phyloP scores from a whole-genome alignment of 306 rosid species.

The Albizia julibrissin region DNA sequence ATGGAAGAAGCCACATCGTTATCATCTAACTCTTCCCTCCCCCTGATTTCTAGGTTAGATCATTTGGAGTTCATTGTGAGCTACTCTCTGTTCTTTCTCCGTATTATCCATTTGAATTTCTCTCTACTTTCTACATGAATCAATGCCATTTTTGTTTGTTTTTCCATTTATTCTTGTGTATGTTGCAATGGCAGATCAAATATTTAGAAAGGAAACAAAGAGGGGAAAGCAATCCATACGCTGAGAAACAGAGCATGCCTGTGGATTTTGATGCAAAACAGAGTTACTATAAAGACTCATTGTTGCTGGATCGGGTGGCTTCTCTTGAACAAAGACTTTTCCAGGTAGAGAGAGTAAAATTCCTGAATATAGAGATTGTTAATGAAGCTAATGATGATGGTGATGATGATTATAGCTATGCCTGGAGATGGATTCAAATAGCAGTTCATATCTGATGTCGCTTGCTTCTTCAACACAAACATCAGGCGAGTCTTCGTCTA shows the following conservation, averaged over 20 bases:
- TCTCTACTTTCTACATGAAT: background rate
- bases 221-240: background rate
- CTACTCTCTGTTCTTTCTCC: background rate
- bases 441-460: conserved; percentile 45
- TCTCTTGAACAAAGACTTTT: background rate
- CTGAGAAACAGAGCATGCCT: background rate
- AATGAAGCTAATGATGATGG: background rate
- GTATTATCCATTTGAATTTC: background rate
- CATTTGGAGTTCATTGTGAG: conserved; percentile 15
- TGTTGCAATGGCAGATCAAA: background rate
- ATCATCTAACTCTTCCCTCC: background rate
- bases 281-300: background rate
- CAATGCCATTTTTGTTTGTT: background rate
- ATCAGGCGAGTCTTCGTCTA: conserved; percentile 56
- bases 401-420: conserved; percentile 53
- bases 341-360: background rate
- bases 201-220: conserved; percentile 1
- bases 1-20: conserved; percentile 4
- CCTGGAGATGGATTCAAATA: conserved; percentile 60
- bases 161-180: background rate
- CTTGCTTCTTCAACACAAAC: conserved; percentile 55
- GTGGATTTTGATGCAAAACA: background rate
- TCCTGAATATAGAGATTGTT: background rate
- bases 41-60: conserved; percentile 1
- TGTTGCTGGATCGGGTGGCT: conserved; percentile 20